Base-by-base conservation (phyloP, 225 moss, liverwort and hornwort genomes). In the Marchantia paleacea region DNA sequence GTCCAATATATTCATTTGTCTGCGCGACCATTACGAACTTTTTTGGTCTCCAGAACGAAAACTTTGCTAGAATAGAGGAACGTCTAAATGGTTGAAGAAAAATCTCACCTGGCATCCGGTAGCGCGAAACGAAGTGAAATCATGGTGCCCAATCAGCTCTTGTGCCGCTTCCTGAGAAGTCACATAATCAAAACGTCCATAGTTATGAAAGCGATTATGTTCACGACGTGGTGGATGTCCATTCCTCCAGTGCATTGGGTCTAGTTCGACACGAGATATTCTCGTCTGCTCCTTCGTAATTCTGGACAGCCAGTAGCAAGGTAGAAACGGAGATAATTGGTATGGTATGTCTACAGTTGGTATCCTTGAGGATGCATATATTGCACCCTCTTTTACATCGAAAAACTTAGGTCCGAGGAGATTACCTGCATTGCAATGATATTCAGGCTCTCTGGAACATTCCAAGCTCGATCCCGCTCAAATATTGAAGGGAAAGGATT, bases 41-140 rank as follows among this genome's bases (percentile, higher is more conserved):
- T 39, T 39, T 5, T 39, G 5, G 39, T 39, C 39, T 39, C 39
- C 39, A 39, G 47, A 14, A 39, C 16, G 30, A 39, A 6, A 47
- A 69, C 39, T 8, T 31, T 48, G 69, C 31, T 39, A 3, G 69
- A 31, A 31, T 19, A 15, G 19, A 69, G 69, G 58, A 15, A 58
- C 18, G 4, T 58, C 58, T 6, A 15, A 58, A 65, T 39, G 26
- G 65, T 24, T 11, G 25, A 65, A 24, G 55, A 72, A 77, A 16
- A 76, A 80, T 1, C 82, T 83, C 29, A 92, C 96, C 94, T 96
- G 96, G 82, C 96, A 96, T 76, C 94, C 94, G 61, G 90, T 81
- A 77, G 86, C 96, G 65, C 96, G 92, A 77, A 96, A 96, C 69
- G 96, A 94, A 86, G 91, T 96, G 85, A 96, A 96, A 82, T 96